Base-by-base conservation (phyloP, 805 yeast genomes). In the Wickerhamomyces xylosicus region DNA sequence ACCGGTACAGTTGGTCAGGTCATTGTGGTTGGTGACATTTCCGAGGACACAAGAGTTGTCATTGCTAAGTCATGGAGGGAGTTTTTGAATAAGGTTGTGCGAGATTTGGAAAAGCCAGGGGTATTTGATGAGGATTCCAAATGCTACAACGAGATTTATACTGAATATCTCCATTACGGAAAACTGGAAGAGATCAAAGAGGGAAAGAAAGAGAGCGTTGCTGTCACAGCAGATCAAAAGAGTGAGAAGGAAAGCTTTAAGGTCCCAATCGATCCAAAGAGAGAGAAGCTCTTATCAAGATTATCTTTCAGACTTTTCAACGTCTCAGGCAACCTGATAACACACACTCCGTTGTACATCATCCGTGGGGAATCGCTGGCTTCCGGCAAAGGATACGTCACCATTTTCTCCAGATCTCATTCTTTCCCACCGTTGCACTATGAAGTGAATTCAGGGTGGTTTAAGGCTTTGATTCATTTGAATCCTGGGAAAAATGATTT, bases 401-500 rank as follows among this genome's bases (percentile, higher is more conserved):
- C 69, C 11, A 74, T 66, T 34, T 66, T 62, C 43, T 67, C 57
- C 47, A 66, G 54, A 53, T 66, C 57, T 46, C 54, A 45, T 50
- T 58, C 50, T 20, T 62, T 44, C 44, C 95, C 96, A 0, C 73
- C 85, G 0, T 79, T 76, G 49, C 65, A 68, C 39, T 83, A 69
- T 50, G 95, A 89, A 43, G 74, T 87, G 5, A 74, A 77, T 38
- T 62, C 71, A 17, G 79, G 81, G 1, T 69, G 71, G 43, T 90
- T 89, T 67, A 89, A 87, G 57, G 84, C 85, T 0, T 52, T 84
- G 15, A 66, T 83, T 3, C 82, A 82, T 43, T 67, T 89, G 16
- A 72, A 77, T 17, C 78, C 81, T 0, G 89, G 90, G n/a, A 58
- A 58, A 18, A 90, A 89, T 53, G 56, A 53, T 4, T 55, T 89